phyloP scores from a whole-genome alignment of 371 early-diverging fungal species.

The Coemansia linderi region DNA sequence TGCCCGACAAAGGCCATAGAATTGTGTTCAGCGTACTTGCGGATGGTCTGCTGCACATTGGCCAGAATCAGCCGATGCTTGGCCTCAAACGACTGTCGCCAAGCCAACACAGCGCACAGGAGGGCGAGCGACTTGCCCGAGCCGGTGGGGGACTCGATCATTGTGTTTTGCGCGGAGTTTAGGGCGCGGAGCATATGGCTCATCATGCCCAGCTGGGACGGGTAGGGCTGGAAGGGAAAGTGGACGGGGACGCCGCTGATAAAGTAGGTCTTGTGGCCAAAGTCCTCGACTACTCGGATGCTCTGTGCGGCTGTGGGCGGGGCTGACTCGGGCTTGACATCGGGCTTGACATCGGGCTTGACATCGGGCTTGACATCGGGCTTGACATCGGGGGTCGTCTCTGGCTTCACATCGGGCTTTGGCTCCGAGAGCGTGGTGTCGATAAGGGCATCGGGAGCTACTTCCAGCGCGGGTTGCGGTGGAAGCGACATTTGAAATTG shows the following conservation, averaged over 20 bases:
- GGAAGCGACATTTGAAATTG: background rate
- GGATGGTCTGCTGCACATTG: slow-evolving; percentile 12
- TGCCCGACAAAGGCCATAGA: background rate
- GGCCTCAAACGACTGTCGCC: slow-evolving; percentile 33
- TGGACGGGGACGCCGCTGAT: slow-evolving; percentile 52
- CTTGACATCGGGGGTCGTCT: background rate
- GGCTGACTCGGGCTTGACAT: background rate
- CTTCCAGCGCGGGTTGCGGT: background rate
- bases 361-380: background rate
- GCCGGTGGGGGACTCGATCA: slow-evolving; percentile 69
- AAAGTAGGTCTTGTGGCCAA: slow-evolving; percentile 13
- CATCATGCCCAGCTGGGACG: slow-evolving; percentile 60
- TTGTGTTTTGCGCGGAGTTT: slow-evolving; percentile 52
- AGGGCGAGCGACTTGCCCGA: slow-evolving; percentile 69
- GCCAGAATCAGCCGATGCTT: slow-evolving; percentile 5
- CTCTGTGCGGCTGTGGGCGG: background rate
- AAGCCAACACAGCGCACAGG: slow-evolving; percentile 61
- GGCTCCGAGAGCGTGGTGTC: background rate
- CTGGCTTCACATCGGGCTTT: no score
- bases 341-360: background rate
- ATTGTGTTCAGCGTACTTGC: slow-evolving; percentile 18
- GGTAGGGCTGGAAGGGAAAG: slow-evolving; percentile 64
- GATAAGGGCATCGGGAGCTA: background rate
- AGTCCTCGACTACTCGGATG: slow-evolving; percentile 4
- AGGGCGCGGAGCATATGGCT: slow-evolving; percentile 58